Percentiles rank a stretch among this genome's conserved stretches.
phyloP scores from a whole-genome alignment of 306 rosid genomes.

The Echinosophora koreensis region DNA sequence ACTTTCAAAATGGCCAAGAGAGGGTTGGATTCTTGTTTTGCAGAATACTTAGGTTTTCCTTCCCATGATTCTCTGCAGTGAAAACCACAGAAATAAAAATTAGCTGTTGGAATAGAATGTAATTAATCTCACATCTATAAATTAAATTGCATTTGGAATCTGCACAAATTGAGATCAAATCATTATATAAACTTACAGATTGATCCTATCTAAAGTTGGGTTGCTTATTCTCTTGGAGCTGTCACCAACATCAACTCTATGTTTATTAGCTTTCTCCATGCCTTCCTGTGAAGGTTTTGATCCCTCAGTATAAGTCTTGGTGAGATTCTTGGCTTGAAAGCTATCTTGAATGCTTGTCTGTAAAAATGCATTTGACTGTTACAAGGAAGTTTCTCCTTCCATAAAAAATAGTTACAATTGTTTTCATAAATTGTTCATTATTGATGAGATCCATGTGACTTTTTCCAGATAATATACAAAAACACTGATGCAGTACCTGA shows the following conservation, averaged over 20 bases:
- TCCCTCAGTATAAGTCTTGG: conserved; percentile 38
- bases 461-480: conserved; percentile 33
- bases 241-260: conserved; percentile 49
- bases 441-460: neutral
- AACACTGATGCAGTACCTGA: conserved; percentile 18
- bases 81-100: conserved; percentile 41
- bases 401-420: conserved; percentile 1
- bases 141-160: conserved; percentile 14
- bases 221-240: conserved; percentile 62
- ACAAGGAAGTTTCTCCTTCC: conserved; percentile 30
- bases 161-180: conserved; percentile 2
- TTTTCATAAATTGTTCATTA: conserved; percentile 9
- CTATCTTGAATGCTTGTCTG: conserved; percentile 61
- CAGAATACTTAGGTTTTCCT: conserved; percentile 52
- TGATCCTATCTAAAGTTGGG: conserved; percentile 82
- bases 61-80: conserved; percentile 94
- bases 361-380: conserved; percentile 44
- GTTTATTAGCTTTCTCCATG: conserved; percentile 42
- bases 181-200: conserved; percentile 71
- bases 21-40: conserved; percentile 62
- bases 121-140: conserved; percentile 30
- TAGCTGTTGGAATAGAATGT: conserved; percentile 17
- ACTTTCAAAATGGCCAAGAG: conserved; percentile 63
- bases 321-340: conserved; percentile 45
- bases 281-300: conserved; percentile 52